A percentile compares a stretch with the other conserved stretches of the same genome.
phyloP scores from a whole-genome alignment of 2,329 filamentous ascomycete species.

The Ophioceras dolichostomum region DNA sequence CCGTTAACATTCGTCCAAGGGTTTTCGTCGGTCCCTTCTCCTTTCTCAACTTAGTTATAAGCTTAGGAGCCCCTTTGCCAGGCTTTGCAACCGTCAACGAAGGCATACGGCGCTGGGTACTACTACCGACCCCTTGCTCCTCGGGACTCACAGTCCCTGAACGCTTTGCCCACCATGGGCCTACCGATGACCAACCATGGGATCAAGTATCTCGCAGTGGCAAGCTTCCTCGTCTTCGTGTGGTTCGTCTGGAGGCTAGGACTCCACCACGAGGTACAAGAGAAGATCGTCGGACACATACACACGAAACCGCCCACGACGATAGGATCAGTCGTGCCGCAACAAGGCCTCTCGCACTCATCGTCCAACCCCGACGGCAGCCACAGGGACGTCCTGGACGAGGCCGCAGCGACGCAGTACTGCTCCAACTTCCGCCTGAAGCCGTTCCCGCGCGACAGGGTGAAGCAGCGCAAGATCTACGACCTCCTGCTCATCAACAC shows the following conservation, averaged over 20 bases:
- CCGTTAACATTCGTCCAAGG: too few species aligned
- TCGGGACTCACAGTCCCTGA: too few species aligned
- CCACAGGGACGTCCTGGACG: slow-evolving; percentile 5
- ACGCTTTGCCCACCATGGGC: slow-evolving; percentile 1
- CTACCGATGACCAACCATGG: not conserved
- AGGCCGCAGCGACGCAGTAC: slow-evolving; percentile 1
- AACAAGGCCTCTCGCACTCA: not conserved
- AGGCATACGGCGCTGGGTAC: too few species aligned
- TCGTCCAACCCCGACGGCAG: not conserved
- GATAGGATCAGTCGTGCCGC: too few species aligned
- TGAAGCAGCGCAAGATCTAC: slow-evolving; percentile 12
- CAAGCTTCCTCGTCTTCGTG: slow-evolving; percentile 2
- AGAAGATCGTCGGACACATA: not conserved
- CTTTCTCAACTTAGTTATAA: too few species aligned
- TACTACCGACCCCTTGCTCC: too few species aligned
- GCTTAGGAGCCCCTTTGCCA: too few species aligned
- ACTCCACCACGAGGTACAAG: not conserved
- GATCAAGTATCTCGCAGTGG: slow-evolving; percentile 1
- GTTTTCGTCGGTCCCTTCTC: too few species aligned
- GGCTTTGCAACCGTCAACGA: too few species aligned
- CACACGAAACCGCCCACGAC: too few species aligned
- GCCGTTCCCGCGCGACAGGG: slow-evolving; percentile 38
- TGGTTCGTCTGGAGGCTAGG: slow-evolving; percentile 3
- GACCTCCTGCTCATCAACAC: slow-evolving; percentile 10
- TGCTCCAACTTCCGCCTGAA: slow-evolving; percentile 27